A percentile compares a stretch with the other conserved stretches of the same genome.
Evolutionary conservation across 345 rosid genomes (phyloP).

Genomic region (Citrus mangshanensis): DNA sequence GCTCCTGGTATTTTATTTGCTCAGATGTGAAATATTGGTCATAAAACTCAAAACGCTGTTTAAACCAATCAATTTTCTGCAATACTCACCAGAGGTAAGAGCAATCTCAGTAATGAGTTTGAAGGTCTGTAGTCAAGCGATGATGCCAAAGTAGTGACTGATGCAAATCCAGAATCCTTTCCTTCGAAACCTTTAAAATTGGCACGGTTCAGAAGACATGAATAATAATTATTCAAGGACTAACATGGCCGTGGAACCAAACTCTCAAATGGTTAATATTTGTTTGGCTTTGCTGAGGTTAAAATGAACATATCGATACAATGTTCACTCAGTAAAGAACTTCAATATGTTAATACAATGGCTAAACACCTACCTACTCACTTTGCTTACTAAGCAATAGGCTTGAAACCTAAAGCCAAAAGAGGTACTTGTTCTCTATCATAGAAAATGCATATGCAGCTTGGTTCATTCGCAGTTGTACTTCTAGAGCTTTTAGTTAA

Average conservation of each 20-base stretch:
- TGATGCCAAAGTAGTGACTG: conserved; percentile 66
- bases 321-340: background rate
- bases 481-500: background rate
- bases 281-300: background rate
- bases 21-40: background rate
- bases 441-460: background rate
- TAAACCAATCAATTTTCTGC: background rate
- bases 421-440: background rate
- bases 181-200: conserved; percentile 49
- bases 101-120: conserved; percentile 56
- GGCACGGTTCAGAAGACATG: conserved; percentile 10
- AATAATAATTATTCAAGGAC: background rate
- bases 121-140: conserved; percentile 79
- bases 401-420: background rate
- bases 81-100: conserved; percentile 74
- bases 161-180: conserved; percentile 62
- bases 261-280: background rate
- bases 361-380: background rate
- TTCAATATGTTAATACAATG: background rate
- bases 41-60: background rate
- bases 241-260: background rate
- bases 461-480: background rate
- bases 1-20: background rate
- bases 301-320: background rate
- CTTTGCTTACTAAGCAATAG: background rate